Evolutionary conservation across 345 rosid genomes (phyloP), one percentile per base, ranked within the genome.

Genomic region (Anacardium occidentale): DNA sequence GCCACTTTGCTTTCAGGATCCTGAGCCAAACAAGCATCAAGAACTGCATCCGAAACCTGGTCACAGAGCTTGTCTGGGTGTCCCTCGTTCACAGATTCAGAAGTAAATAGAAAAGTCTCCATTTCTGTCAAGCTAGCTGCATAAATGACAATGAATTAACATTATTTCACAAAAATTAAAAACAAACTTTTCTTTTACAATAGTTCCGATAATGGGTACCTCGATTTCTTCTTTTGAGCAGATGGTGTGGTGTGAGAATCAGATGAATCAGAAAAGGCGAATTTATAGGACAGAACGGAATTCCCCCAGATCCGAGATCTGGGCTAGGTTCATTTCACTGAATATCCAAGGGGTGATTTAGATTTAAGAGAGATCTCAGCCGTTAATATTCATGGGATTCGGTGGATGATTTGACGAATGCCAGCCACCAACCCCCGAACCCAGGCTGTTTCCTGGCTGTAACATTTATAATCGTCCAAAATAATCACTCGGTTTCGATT

Each of bases 61-160:
- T 89, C 93, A 11, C 93, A 89, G 13, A 89, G 91, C 83, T 89
- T 89, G 84, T 89, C 93, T 1, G 93, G 93, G 59, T 89, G 93
- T 50, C 93, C 93, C 81, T 89, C 93, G 79, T 89, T 89, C 24
- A 89, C 93, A 0, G 91, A 89, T 68, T 89, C 93, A 0, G 93
- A 89, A 26, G 93, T 89, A 58, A 85, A 89, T 74, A 89, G 83
- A 78, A 89, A 89, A 20, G 91, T 85, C 77, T 89, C 91, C 91
- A 87, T 86, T 79, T 70, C 48, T 71, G 18, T 14, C 7, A 12
- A 26, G 9, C 20, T 18, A 1, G 45, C 25, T 54, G 44, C 45
- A n/a, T 15, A 13, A 37, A 37, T 37, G 7, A 37, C 42, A 37
- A 37, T 5, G 1, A 37, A 37, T 7, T 9, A 8, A 37, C 42